phyloP scores from a whole-genome alignment of 768 basidiomycete genomes.

The Xerocomellus dryophilus region DNA sequence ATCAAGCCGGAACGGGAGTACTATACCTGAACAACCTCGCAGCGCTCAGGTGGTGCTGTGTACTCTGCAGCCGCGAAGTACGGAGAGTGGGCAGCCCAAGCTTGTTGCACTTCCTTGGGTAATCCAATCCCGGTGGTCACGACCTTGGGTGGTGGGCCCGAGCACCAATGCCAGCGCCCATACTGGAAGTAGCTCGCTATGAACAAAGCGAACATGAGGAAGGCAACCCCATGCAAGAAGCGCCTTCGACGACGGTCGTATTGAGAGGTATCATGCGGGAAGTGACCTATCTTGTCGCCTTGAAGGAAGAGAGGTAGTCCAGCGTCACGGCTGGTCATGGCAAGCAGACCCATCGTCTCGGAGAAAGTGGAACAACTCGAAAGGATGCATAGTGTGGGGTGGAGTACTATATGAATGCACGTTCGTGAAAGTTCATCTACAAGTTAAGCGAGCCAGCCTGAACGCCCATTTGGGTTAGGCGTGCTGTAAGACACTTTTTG shows the following conservation, averaged over 20 bases:
- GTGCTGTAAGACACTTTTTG: too few relatives aligned
- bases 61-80: conserved; percentile 51
- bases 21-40: conserved; percentile 57
- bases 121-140: conserved; percentile 1
- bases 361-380: conserved; percentile 12
- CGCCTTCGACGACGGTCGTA: not conserved
- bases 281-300: conserved; percentile 2
- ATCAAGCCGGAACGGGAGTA: not conserved
- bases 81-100: conserved; percentile 65
- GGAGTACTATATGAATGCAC: conserved; percentile 20
- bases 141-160: not conserved
- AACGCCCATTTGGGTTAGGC: too few relatives aligned
- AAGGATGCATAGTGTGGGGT: not conserved
- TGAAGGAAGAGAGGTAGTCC: conserved; percentile 7
- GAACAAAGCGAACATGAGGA: conserved; percentile 19
- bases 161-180: conserved; percentile 6
- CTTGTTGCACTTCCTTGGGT: conserved; percentile 26
- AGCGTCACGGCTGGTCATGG: not conserved
- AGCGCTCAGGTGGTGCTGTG: conserved; percentile 43
- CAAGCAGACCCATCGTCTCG: not conserved
- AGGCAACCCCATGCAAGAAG: not conserved
- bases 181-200: conserved; percentile 13
- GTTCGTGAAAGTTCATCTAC: conserved; percentile 23
- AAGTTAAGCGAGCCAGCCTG: too few relatives aligned
- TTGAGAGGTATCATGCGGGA: not conserved